Percentiles rank a stretch among this genome's conserved stretches.
Evolutionary conservation across 2,329 filamentous ascomycete species (phyloP).

Genomic region (Aspergillus fructus): DNA sequence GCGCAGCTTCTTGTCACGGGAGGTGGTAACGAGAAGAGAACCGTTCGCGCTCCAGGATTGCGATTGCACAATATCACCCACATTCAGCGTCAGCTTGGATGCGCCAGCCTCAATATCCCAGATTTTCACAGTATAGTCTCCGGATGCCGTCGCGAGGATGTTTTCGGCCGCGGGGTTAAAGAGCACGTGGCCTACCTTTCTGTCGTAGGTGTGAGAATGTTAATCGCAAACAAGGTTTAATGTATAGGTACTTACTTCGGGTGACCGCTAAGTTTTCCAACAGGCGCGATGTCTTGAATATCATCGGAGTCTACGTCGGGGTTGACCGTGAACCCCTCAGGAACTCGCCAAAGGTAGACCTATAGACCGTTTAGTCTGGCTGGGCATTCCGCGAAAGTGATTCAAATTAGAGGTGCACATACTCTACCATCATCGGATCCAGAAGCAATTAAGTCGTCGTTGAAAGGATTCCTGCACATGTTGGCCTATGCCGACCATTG

Average conservation of each 20-base stretch:
- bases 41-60: constrained; percentile 94
- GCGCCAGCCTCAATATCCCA: constrained; percentile 88
- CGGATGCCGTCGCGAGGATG: constrained; percentile 90
- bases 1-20: constrained; percentile 95
- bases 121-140: constrained; percentile 90
- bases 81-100: constrained; percentile 72
- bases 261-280: constrained; percentile 81
- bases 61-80: constrained; percentile 90
- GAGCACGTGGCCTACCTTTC: constrained; percentile 95
- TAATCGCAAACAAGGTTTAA: neutral
- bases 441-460: constrained; percentile 88
- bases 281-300: constrained; percentile 74
- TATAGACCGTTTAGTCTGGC: constrained; percentile 20
- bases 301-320: constrained; percentile 75
- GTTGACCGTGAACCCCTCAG: constrained; percentile 79
- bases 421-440: constrained; percentile 93
- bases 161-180: constrained; percentile 97
- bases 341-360: constrained; percentile 94
- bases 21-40: constrained; percentile 83
- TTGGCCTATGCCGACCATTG: constrained; percentile 10
- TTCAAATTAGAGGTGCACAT: constrained; percentile 6
- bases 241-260: constrained; percentile 61
- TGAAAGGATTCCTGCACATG: constrained; percentile 79
- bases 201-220: constrained; percentile 39
- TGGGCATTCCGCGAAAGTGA: neutral